phyloP scores from a whole-genome alignment of 116 monocot species.

The Phalaenopsis hybrid region DNA sequence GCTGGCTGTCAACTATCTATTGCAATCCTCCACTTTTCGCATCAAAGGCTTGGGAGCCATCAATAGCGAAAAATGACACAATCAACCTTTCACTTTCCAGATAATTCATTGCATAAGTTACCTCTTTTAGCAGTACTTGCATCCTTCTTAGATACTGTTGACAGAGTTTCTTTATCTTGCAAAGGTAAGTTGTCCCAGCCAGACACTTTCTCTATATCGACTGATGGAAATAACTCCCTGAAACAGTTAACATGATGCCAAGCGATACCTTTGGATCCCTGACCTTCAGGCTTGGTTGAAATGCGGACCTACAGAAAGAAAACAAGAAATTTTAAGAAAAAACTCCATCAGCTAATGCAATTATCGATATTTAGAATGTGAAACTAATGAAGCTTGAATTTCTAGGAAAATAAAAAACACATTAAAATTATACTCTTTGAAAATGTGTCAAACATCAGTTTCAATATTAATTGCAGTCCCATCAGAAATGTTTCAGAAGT shows the following conservation, averaged over 20 bases:
- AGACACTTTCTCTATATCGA: slow-evolving; percentile 44
- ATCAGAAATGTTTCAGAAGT: background rate
- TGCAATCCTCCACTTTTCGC: too few species aligned
- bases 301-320: slow-evolving; percentile 51
- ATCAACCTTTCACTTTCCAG: background rate
- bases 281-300: slow-evolving; percentile 66
- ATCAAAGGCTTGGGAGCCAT: too few species aligned
- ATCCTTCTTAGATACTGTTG: slow-evolving; percentile 29
- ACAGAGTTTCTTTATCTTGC: slow-evolving; percentile 53
- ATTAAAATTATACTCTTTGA: background rate
- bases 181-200: slow-evolving; percentile 73
- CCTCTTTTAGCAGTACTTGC: slow-evolving; percentile 22
- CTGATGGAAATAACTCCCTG: slow-evolving; percentile 51
- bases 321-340: slow-evolving; percentile 3
- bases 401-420: background rate
- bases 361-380: too few species aligned
- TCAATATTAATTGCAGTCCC: background rate
- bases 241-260: slow-evolving; percentile 82
- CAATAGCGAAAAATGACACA: too few species aligned
- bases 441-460: background rate
- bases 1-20: too few species aligned
- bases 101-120: slow-evolving; percentile 10
- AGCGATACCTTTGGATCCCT: slow-evolving; percentile 41
- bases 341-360: too few species aligned
- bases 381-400: background rate